phyloP scores from a whole-genome alignment of 2,329 filamentous ascomycete species.

The Ophiosphaerella korrae region DNA sequence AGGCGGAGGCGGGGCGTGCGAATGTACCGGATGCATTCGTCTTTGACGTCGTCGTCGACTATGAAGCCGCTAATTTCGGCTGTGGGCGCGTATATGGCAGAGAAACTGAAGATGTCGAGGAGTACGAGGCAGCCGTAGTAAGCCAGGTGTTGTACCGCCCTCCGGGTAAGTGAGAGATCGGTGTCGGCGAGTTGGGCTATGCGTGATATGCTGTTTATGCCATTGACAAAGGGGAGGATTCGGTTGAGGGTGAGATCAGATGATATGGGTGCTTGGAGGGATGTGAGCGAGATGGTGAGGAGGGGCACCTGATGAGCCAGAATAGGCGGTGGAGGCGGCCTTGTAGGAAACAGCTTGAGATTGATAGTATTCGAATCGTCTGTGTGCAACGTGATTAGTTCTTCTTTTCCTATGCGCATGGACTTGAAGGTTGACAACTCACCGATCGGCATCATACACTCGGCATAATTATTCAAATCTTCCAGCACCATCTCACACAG shows the following conservation, averaged over 20 bases:
- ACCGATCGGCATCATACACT: slow-evolving; percentile 98
- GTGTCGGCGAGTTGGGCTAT: slow-evolving; percentile 87
- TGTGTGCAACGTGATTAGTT: slow-evolving; percentile 51
- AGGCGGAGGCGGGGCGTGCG: slow-evolving; percentile 47
- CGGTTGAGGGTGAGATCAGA: slow-evolving; percentile 77
- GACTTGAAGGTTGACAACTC: slow-evolving; percentile 38
- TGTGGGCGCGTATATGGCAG: slow-evolving; percentile 85
- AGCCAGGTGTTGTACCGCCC: slow-evolving; percentile 84
- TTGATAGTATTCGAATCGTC: slow-evolving; percentile 95
- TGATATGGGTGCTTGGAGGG: slow-evolving; percentile 56
- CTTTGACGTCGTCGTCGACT: slow-evolving; percentile 74
- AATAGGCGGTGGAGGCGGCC: slow-evolving; percentile 75
- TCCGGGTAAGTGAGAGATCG: slow-evolving; percentile 82
- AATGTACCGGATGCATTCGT: slow-evolving; percentile 88
- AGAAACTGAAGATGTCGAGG: slow-evolving; percentile 94
- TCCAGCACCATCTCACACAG: slow-evolving; percentile 87
- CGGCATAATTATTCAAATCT: slow-evolving; percentile 94
- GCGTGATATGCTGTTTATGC: slow-evolving; percentile 84
- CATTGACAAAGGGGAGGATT: slow-evolving; percentile 86
- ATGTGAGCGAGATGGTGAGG: slow-evolving; percentile 58
- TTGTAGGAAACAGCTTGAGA: slow-evolving; percentile 90
- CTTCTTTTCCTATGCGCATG: background rate
- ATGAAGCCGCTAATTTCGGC: slow-evolving; percentile 80
- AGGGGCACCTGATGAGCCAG: slow-evolving; percentile 91
- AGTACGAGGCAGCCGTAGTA: slow-evolving; percentile 92